A percentile compares a stretch with the other conserved stretches of the same genome.
Evolutionary conservation across 768 basidiomycete species (phyloP).

Genomic region (Podaxis rugospora): DNA sequence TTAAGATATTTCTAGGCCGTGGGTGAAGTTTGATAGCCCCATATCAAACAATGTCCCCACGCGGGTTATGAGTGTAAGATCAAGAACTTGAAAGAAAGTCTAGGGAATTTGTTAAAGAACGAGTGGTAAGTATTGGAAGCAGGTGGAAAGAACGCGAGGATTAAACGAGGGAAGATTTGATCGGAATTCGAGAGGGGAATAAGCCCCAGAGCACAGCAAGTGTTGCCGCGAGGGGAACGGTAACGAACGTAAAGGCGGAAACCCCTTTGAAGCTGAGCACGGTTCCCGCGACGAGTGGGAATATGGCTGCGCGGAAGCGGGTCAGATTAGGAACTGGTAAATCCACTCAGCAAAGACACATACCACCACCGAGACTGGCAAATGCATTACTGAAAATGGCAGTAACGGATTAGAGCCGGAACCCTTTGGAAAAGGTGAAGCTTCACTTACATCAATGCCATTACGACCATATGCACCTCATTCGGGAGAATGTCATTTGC

Average conservation of each 20-base stretch:
- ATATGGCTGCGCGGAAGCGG: slow-evolving; percentile 30
- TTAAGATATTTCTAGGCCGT: background rate
- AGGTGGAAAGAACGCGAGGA: background rate
- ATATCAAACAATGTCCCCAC: background rate
- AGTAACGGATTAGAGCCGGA: background rate
- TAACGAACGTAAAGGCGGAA: slow-evolving; percentile 36
- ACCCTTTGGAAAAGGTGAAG: background rate
- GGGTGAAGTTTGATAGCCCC: too few species aligned
- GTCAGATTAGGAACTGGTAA: background rate
- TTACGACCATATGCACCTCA: slow-evolving; percentile 46
- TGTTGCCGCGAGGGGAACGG: slow-evolving; percentile 30
- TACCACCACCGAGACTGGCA: slow-evolving; percentile 14
- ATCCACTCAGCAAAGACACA: background rate
- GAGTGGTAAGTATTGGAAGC: background rate
- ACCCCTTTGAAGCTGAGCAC: slow-evolving; percentile 36
- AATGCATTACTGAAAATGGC: slow-evolving; percentile 9
- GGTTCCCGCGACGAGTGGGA: slow-evolving; percentile 46
- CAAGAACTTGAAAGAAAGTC: background rate
- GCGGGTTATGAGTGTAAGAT: background rate
- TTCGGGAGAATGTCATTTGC: slow-evolving; percentile 42
- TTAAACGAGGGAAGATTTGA: background rate
- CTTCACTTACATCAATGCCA: slow-evolving; percentile 46
- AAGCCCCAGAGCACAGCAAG: slow-evolving; percentile 4
- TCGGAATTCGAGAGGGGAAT: slow-evolving; percentile 1
- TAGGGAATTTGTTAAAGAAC: background rate